Conservation (phyloP, 495 filamentous ascomycete genomes). For the Ascobolus immersus region DNA sequence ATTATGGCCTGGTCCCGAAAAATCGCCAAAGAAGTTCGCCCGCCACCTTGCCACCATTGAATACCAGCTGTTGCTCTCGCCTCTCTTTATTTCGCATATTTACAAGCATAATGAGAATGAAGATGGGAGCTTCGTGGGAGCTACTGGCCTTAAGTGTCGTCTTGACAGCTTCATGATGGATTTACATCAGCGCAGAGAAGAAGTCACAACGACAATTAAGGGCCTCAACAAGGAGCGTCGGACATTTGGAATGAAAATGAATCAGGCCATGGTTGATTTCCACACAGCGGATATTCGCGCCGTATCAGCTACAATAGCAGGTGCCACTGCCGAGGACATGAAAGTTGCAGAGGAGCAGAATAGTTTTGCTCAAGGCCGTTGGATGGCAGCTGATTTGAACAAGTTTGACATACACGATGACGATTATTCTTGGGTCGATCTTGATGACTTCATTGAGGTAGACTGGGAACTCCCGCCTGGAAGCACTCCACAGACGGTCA, state of each 20-base stretch:
- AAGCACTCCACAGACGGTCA: conserved; percentile 74
- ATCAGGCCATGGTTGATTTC: conserved; percentile 75
- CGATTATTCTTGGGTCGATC: conserved; percentile 87
- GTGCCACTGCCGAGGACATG: conserved; percentile 47
- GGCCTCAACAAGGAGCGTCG: conserved; percentile 43
- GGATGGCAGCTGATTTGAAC: conserved; percentile 44
- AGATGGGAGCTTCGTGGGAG: conserved; percentile 62
- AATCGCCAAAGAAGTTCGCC: conserved; percentile 95
- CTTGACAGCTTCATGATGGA: conserved; percentile 92
- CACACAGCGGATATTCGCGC: conserved; percentile 81
- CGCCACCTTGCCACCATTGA: conserved; percentile 91
- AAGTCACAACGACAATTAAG: conserved; percentile 42
- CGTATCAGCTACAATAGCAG: conserved; percentile 68
- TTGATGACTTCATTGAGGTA: conserved; percentile 96
- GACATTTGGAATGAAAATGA: conserved; percentile 84
- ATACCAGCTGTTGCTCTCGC: conserved; percentile 78
- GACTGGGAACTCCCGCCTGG: conserved; percentile 87
- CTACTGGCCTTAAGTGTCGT: conserved; percentile 79
- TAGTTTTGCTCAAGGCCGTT: conserved; percentile 5
- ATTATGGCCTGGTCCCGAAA: conserved; percentile 74
- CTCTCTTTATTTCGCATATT: conserved; percentile 80
- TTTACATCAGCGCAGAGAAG: conserved; percentile 78
- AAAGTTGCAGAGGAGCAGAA: conserved; percentile 30
- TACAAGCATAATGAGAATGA: conserved; percentile 96
- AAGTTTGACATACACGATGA: conserved; percentile 85